A percentile compares a stretch with the other conserved stretches of the same genome.
Evolutionary conservation across 177 flowering plant genomes (phyloP).

Genomic region (Vitis hybrid): DNA sequence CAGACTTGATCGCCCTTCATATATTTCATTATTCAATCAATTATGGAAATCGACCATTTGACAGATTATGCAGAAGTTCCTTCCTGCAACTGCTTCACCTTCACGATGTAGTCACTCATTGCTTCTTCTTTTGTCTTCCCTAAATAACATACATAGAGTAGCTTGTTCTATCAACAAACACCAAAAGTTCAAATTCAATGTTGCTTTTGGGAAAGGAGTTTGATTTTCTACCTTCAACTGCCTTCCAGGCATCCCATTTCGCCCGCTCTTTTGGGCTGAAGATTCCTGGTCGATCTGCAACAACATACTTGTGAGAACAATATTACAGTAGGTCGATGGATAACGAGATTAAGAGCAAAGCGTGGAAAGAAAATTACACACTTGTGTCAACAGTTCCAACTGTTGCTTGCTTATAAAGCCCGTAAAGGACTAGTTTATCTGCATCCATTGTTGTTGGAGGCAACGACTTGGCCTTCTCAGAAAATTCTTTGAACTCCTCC

Average conservation of each 20-base stretch:
- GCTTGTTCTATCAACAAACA: not conserved
- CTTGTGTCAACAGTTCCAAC: conserved; percentile 67
- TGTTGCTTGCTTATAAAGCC: conserved; percentile 71
- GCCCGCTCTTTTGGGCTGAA: conserved; percentile 55
- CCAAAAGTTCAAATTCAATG: not conserved
- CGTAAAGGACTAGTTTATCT: conserved; percentile 60
- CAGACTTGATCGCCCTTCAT: no score
- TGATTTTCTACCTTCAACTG: conserved; percentile 51
- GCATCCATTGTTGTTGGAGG: conserved; percentile 52
- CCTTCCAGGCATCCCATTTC: conserved; percentile 84
- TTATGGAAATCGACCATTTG: no score
- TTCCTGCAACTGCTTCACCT: conserved; percentile 67
- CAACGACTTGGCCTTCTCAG: conserved; percentile 63
- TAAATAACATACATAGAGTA: not conserved
- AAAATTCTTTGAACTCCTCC: conserved; percentile 69
- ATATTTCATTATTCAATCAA: no score
- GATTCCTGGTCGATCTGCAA: conserved; percentile 62
- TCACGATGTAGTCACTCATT: conserved; percentile 66
- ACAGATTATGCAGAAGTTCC: conserved; percentile 33
- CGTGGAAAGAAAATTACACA: conserved; percentile 12
- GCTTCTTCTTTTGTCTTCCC: conserved; percentile 66
- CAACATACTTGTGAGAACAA: not conserved
- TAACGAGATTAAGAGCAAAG: no score
- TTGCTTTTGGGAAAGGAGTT: not conserved
- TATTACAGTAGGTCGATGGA: not conserved